Base-by-base conservation (phyloP, 257 asterid genomes). In the Solanum paucissectum region DNA sequence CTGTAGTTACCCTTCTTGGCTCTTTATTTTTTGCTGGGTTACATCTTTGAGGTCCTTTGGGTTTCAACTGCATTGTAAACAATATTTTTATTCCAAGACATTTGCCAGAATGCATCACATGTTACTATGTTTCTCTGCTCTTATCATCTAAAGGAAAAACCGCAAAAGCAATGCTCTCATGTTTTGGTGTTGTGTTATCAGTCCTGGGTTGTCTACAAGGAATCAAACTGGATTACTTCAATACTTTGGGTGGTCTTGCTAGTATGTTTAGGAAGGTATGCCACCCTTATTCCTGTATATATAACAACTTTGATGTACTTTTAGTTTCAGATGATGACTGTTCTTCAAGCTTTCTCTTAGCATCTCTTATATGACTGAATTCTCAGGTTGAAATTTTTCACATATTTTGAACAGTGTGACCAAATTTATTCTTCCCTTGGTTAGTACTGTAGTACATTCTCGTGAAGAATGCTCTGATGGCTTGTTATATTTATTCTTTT, bases 171-270 rank as follows among this genome's bases (percentile, higher is more conserved):
- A 40, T 32, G 69, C 40, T 71, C 46, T 90, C 71, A 86, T 82
- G 86, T 74, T 76, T 89, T 86, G 84, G 75, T 71, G 16, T n/a
- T 44, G 6, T 71, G 25, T 87, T 82, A 87, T 79, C 93, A 95
- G 98, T 93, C 92, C 14, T 95, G 98, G 98, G 84, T 95, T 84
- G 69, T 90, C 79, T 94, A 94, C 93, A 94, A 94, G 93, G 98
- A 95, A 90, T 83, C 95, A 10, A 89, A 77, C 89, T 95, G 98
- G 98, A 91, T 92, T 86, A 86, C n/a, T 72, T 79, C 93, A 60
- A 7, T 93, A 27, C 44, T 95, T 88, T 94, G 98, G 98, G 86
- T 91, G 55, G 77, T 91, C 90, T 86, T 94, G 86, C 93, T 95
- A 58, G 76, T 95, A 87, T 93, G 98, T 89, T 92, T 92, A 4